phyloP scores from a whole-genome alignment of 2,329 filamentous ascomycete species.

The Sordariomycetes sp. region DNA sequence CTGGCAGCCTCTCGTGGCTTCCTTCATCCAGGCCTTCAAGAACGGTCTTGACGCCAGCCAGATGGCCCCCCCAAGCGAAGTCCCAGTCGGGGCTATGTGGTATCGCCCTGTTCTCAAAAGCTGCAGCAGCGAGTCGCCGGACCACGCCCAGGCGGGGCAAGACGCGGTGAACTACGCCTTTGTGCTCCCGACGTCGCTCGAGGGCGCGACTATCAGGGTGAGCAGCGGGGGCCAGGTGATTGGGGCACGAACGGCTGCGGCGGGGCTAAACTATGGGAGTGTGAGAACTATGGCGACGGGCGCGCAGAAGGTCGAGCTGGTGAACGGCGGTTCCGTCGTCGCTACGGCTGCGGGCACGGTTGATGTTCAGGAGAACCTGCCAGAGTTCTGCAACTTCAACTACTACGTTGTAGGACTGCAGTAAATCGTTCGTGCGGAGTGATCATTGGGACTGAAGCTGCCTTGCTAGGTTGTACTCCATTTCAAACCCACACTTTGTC shows the following conservation, averaged over 20 bases:
- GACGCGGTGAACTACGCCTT: constrained; percentile 7
- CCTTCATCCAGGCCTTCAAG: constrained; percentile 8
- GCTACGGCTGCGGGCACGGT: not conserved
- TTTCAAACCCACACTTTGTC: too few species aligned
- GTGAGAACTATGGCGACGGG: constrained; percentile 1
- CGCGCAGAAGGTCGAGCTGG: constrained; percentile 3
- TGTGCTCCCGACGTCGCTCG: not conserved
- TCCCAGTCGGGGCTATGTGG: constrained; percentile 8
- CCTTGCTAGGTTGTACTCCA: too few species aligned
- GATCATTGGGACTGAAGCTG: too few species aligned
- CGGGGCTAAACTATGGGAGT: constrained; percentile 5
- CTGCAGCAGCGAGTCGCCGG: constrained; percentile 3
- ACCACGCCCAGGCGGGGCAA: constrained; percentile 3
- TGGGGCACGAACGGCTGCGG: not conserved
- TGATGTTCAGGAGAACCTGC: too few species aligned
- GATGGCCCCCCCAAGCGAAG: constrained; percentile 5
- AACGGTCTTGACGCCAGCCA: constrained; percentile 4
- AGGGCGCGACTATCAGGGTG: constrained; percentile 2
- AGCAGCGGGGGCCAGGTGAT: constrained; percentile 4
- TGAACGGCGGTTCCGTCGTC: not conserved
- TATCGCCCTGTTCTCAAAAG: constrained; percentile 6
- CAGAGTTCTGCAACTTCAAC: too few species aligned
- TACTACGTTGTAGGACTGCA: too few species aligned
- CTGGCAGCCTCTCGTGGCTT: constrained; percentile 8
- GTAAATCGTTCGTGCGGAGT: too few species aligned